Conservation (phyloP, 352 stramenopile species). For the Globisporangium takayamanum region DNA sequence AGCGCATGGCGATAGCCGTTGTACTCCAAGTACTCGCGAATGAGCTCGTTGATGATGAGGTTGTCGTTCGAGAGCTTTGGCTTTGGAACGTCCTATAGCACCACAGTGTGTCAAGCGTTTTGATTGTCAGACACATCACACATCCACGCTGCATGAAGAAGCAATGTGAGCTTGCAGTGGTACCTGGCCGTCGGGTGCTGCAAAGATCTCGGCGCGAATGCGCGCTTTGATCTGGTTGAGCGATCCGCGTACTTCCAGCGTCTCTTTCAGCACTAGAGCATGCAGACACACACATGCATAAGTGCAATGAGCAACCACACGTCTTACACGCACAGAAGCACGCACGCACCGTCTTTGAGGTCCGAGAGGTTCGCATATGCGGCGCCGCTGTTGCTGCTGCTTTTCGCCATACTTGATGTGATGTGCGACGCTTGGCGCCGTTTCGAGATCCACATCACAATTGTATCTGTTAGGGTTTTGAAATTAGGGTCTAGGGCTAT, state of each 20-base stretch:
- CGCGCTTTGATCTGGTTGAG: slow-evolving; percentile 81
- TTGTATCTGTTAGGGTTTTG: neutral
- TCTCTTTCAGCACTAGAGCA: slow-evolving; percentile 72
- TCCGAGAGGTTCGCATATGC: slow-evolving; percentile 40
- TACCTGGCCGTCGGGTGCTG: slow-evolving; percentile 76
- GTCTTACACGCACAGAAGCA: neutral
- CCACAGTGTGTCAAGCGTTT: neutral
- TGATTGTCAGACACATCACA: too few relatives aligned
- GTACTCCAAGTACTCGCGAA: slow-evolving; percentile 92
- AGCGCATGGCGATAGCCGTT: slow-evolving; percentile 89
- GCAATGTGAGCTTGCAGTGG: too few relatives aligned
- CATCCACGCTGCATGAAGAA: neutral
- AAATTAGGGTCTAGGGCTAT: neutral
- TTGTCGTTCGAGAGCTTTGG: slow-evolving; percentile 89
- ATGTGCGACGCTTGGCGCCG: neutral
- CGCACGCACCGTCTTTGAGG: slow-evolving; percentile 40
- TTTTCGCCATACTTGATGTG: slow-evolving; percentile 1
- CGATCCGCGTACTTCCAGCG: slow-evolving; percentile 61
- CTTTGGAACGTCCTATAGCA: slow-evolving; percentile 33
- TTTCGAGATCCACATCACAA: neutral
- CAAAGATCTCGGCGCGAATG: slow-evolving; percentile 81
- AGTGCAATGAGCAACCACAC: neutral
- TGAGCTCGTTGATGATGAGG: slow-evolving; percentile 92
- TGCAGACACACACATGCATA: neutral
- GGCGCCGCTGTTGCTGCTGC: slow-evolving; percentile 1